phyloP scores from a whole-genome alignment of 2,329 filamentous ascomycete species.

The Aspergillus sp. region DNA sequence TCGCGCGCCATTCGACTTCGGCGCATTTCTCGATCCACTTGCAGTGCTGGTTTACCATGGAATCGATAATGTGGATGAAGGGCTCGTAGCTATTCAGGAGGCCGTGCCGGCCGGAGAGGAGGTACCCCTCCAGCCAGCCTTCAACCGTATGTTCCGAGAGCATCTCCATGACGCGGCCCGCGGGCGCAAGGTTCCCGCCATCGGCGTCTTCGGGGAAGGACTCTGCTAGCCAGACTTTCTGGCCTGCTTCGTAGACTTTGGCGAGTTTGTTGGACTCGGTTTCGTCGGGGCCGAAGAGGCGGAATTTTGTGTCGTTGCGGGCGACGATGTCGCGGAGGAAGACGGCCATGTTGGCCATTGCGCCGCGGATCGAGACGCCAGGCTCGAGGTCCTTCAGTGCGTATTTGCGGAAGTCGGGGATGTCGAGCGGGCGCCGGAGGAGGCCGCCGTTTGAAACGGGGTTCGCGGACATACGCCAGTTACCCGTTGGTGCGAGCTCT shows the following conservation, averaged over 20 bases:
- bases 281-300: conserved; percentile 78
- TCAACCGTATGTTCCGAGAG: conserved; percentile 81
- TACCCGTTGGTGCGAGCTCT: conserved; percentile 67
- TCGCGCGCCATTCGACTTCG: conserved; percentile 77
- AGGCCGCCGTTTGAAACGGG: conserved; percentile 74
- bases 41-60: conserved; percentile 85
- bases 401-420: conserved; percentile 74
- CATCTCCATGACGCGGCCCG: conserved; percentile 80
- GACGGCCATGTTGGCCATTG: conserved; percentile 71
- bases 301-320: conserved; percentile 69
- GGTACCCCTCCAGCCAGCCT: conserved; percentile 80
- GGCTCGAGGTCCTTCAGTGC: conserved; percentile 65
- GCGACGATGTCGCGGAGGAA: conserved; percentile 72
- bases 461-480: conserved; percentile 75
- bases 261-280: conserved; percentile 80
- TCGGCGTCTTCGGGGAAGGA: conserved; percentile 77
- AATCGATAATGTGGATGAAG: conserved; percentile 82
- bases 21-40: conserved; percentile 83
- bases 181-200: conserved; percentile 71
- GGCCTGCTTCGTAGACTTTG: conserved; percentile 71
- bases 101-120: conserved; percentile 75
- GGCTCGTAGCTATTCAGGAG: conserved; percentile 81
- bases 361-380: conserved; percentile 60
- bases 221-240: conserved; percentile 81
- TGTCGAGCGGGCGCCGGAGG: conserved; percentile 67